Conservation (phyloP, 2,329 filamentous ascomycete genomes). For the Fusarium albidum region DNA sequence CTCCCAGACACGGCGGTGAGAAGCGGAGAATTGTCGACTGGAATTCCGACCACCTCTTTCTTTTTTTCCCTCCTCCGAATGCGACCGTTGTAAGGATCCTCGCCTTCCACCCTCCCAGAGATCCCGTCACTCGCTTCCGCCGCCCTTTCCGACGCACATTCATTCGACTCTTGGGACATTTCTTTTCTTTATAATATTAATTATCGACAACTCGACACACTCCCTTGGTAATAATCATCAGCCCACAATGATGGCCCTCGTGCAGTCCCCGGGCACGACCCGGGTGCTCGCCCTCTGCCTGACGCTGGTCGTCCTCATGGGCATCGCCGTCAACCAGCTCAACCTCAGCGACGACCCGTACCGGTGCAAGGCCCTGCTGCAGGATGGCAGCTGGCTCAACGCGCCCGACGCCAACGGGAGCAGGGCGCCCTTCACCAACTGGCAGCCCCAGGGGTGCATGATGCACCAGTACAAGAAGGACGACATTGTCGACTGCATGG, state of each 20-base stretch:
- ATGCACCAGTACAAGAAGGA: conserved; percentile 61
- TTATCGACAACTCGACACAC: no score
- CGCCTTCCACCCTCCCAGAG: no score
- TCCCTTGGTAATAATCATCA: no score
- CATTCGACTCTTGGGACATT: no score
- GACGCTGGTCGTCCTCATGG: conserved; percentile 36
- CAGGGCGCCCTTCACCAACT: conserved; percentile 52
- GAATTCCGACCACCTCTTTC: no score
- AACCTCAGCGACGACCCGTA: conserved; percentile 52
- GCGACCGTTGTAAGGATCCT: no score
- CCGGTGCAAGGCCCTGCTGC: conserved; percentile 61
- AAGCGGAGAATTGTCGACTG: no score
- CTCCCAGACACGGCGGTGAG: no score
- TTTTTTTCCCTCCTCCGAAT: no score
- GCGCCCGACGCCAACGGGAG: conserved; percentile 42
- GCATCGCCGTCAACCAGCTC: conserved; percentile 27
- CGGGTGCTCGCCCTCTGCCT: conserved; percentile 27
- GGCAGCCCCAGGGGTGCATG: conserved; percentile 68
- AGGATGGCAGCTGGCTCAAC: conserved; percentile 58
- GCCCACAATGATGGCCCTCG: conserved; percentile 16
- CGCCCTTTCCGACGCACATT: no score
- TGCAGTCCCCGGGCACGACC: conserved; percentile 21
- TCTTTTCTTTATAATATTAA: no score
- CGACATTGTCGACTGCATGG: conserved; percentile 62
- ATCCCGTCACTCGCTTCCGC: no score